Evolutionary conservation across 2,329 filamentous ascomycete species (phyloP), one percentile per base, ranked within the genome.

Genomic region (Diplodia scrobiculata): DNA sequence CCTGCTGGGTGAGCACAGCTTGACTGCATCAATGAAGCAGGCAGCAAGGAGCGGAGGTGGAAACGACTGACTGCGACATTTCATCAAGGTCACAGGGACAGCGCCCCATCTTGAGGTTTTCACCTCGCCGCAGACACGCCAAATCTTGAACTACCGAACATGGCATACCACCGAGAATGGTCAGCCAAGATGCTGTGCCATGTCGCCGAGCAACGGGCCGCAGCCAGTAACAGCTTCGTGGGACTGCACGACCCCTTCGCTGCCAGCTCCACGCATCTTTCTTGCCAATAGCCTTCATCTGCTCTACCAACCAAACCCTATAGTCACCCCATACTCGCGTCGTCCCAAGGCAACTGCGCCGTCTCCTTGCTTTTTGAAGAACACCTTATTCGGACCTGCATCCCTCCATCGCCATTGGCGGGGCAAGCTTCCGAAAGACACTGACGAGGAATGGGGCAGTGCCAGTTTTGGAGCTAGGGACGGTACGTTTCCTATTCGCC

Each of bases 111-210:
- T 62, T 62, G 41, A 62, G 11, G 45, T n/a, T 62, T 50, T 51
- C 58, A 50, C 5, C 11, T 5, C 25, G 11, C 29, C 27, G 3
- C 48, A 34, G 34, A 27, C 25, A 25, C 11, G 21, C 58, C 27
- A 50, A 50, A 50, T 11, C 34, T 55, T 55, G 38, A 34, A 13
- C 6, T 29, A 27, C 58, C 58, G 45, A 27, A 62, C 27, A 34
- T 45, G 45, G 41, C 51, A 62, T 62, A 17, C 19, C 58, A 45
- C 58, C 58, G 48, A 62, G 58, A 50, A 50, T 62, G 41, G 11
- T 11, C 19, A 32, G 38, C 55, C 27, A 14, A n/a, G 25, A 17
- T 27, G 19, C 21, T 53, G 41, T 47, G 13, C 38, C 38, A 19
- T 32, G 38, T 29, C 6, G 19, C 58, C 38, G 34, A 62, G 58